Evolutionary conservation across 2,329 filamentous ascomycete genomes (phyloP).

Genomic region (Setomelanomma holmii): DNA sequence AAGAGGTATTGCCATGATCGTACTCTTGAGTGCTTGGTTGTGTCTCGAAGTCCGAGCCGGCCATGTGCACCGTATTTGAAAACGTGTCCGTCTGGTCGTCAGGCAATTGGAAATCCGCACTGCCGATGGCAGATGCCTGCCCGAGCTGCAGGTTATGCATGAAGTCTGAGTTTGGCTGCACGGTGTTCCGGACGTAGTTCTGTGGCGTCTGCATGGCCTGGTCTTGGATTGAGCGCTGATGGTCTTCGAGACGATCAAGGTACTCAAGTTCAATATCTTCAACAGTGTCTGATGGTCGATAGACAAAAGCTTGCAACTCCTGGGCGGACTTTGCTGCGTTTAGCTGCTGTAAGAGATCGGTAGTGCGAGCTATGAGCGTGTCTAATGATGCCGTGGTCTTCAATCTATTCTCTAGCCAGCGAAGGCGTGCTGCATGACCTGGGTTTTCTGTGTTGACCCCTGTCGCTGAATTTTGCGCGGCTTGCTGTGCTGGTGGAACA

Average conservation of each 20-base stretch:
- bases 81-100: neutral
- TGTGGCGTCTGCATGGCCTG: too few species aligned
- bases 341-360: neutral
- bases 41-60: constrained; percentile 3
- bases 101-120: constrained; percentile 1
- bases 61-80: neutral
- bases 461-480: neutral
- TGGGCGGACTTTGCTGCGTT: neutral
- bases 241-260: neutral
- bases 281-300: neutral
- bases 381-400: neutral
- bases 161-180: too few species aligned
- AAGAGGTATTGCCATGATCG: neutral
- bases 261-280: constrained; percentile 3
- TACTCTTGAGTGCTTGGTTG: constrained; percentile 7
- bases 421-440: neutral
- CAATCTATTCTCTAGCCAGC: neutral
- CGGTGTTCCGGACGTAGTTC: too few species aligned
- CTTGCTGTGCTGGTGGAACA: neutral
- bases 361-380: neutral
- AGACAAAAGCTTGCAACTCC: neutral
- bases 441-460: neutral
- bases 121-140: neutral
- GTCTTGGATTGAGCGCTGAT: constrained; percentile 1
- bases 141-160: neutral